Conservation (phyloP, 202 grass and related monocot genomes). For the Hordeum pubiflorum region DNA sequence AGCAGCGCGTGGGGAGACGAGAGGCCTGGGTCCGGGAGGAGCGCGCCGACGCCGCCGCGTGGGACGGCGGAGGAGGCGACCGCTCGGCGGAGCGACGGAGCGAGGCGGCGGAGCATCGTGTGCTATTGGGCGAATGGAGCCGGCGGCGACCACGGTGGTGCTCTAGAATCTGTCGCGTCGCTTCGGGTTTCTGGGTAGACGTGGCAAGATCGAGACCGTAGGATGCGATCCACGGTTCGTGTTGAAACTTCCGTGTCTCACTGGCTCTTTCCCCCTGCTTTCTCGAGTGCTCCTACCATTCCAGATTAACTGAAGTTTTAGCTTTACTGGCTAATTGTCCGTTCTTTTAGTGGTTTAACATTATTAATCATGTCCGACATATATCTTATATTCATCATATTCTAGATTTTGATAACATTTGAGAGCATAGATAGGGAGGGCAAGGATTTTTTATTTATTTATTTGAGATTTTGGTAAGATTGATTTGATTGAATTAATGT, state of each 20-base stretch:
- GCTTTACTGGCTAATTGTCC: no score
- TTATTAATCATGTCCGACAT: no score
- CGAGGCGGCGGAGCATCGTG: constrained; percentile 19
- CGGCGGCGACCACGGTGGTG: neutral
- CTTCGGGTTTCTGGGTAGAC: neutral
- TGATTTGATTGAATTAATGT: no score
- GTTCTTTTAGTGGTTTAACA: no score
- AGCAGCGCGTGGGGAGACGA: neutral
- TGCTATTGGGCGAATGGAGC: neutral
- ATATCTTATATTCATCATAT: no score
- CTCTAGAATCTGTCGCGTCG: neutral
- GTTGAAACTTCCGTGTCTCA: neutral
- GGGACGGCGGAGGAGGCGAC: neutral
- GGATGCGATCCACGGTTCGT: neutral
- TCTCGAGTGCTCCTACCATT: no score
- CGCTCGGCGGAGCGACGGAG: neutral
- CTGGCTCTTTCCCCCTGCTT: no score
- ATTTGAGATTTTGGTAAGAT: no score
- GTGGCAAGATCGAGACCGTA: neutral
- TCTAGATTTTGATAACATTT: no score
- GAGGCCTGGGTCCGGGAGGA: neutral
- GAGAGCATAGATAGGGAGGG: no score
- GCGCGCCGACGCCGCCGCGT: neutral
- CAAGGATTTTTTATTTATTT: no score
- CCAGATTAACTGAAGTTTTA: no score